Conservation (phyloP, 176 grass and related monocot genomes). For the Leersia perrieri region DNA sequence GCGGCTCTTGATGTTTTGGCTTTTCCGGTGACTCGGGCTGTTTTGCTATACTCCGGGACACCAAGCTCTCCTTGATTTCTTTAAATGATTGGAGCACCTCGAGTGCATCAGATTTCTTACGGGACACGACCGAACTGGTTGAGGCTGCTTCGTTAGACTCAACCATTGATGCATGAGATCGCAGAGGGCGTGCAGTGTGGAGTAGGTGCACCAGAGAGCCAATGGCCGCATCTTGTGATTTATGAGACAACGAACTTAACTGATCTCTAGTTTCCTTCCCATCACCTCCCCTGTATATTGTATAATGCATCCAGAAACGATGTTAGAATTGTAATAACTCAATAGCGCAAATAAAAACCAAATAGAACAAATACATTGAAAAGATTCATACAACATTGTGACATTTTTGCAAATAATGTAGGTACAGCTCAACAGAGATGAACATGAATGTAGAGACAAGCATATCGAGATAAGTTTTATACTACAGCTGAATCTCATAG, state of each 20-base stretch:
- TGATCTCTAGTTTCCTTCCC: slow-evolving; percentile 58
- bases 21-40: slow-evolving; percentile 29
- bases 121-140: slow-evolving; percentile 51
- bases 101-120: slow-evolving; percentile 65
- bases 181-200: slow-evolving; percentile 52
- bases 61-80: slow-evolving; percentile 61
- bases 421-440: background rate
- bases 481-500: slow-evolving; percentile 7
- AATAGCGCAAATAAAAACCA: background rate
- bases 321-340: background rate
- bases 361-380: background rate
- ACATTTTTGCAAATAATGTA: background rate
- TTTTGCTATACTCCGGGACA: slow-evolving; percentile 46
- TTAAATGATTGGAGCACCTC: slow-evolving; percentile 70
- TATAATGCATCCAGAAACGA: background rate
- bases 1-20: slow-evolving; percentile 28
- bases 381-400: background rate
- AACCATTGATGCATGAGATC: slow-evolving; percentile 44
- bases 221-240: slow-evolving; percentile 86
- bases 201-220: slow-evolving; percentile 74
- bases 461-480: background rate
- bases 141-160: slow-evolving; percentile 44
- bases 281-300: slow-evolving; percentile 70
- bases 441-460: background rate
- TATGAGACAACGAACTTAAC: slow-evolving; percentile 53